Conservation (phyloP, 2,329 filamentous ascomycete genomes). For the Parastagonospora nodorum region DNA sequence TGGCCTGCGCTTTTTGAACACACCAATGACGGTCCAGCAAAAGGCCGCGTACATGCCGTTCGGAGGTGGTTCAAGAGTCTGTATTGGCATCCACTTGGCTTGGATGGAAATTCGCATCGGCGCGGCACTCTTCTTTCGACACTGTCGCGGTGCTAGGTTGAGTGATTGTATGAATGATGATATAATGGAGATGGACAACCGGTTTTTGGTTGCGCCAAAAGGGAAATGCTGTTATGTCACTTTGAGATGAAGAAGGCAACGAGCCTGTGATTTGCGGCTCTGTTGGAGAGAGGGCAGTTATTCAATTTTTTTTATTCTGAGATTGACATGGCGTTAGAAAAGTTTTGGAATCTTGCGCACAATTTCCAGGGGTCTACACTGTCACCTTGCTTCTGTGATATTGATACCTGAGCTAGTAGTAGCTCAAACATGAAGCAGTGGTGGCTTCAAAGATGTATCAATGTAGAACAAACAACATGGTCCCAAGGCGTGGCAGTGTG, state of each 20-base stretch:
- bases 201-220: neutral
- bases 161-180: neutral
- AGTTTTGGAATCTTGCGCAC: too few species aligned
- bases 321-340: too few species aligned
- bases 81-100: constrained; percentile 24
- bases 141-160: constrained; percentile 16
- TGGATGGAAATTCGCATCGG: constrained; percentile 19
- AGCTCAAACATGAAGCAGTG: too few species aligned
- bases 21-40: constrained; percentile 3
- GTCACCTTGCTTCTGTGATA: too few species aligned
- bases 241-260: neutral
- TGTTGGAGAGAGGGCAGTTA: too few species aligned
- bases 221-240: neutral
- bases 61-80: constrained; percentile 12
- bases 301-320: too few species aligned
- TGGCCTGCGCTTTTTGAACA: constrained; percentile 10
- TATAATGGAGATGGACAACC: neutral
- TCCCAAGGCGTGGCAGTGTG: too few species aligned
- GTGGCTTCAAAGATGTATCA: too few species aligned
- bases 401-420: too few species aligned
- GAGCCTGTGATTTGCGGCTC: too few species aligned
- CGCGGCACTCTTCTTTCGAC: constrained; percentile 17
- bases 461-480: too few species aligned
- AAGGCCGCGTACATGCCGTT: constrained; percentile 14
- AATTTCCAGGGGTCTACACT: too few species aligned